Base-by-base conservation (phyloP, 768 basidiomycete genomes). In the Podaxis mareebaensis region DNA sequence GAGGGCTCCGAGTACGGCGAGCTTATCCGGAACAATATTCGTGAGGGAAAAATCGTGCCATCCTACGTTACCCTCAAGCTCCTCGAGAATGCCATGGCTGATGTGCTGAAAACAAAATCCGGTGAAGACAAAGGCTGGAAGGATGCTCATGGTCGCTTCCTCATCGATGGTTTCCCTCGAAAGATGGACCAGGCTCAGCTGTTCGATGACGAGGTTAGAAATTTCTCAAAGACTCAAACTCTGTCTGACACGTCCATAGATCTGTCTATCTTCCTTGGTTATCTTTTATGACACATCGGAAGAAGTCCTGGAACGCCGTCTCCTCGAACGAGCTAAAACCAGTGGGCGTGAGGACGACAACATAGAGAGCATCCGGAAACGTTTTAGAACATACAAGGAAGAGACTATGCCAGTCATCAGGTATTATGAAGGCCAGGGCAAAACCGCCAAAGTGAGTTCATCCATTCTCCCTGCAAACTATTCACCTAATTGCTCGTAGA, bases 321-420 rank as follows among this genome's bases (percentile, higher is more conserved):
- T 99, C 63, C 81, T 96, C 57, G 90, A 95, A 74, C 88, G 97
- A 24, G 90, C 90, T 26, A 90, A 98, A 81, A 99, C 96, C 0
- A 93, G 91, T 60, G 96, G 97, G 15, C 83, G 97, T 13, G 96
- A 95, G 70, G 97, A 99, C 70, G 97, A 99, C 73, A 99, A 99
- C 72, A 80, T 79, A 12, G 94, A 96, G 74, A 94, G 89, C 73
- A 96, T 99, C 77, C 90, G 85, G 78, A 99, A 99, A 77, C 91
- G 97, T n/a, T 98, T 99, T 80, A 79, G 79, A 36, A 96, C 95
- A 1, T 96, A 98, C 77, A 81, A 90, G 64, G 85, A 88, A 54
- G 89, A 92, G 60, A 92, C 90, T 5, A 94, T 93, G 91, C 96
- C 97, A 6, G 96, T 99, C 56, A 93, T 99, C 61, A 79, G 94